Conservation (phyloP, 2,329 filamentous ascomycete genomes). For the Lasiodiplodia gonubiensis region DNA sequence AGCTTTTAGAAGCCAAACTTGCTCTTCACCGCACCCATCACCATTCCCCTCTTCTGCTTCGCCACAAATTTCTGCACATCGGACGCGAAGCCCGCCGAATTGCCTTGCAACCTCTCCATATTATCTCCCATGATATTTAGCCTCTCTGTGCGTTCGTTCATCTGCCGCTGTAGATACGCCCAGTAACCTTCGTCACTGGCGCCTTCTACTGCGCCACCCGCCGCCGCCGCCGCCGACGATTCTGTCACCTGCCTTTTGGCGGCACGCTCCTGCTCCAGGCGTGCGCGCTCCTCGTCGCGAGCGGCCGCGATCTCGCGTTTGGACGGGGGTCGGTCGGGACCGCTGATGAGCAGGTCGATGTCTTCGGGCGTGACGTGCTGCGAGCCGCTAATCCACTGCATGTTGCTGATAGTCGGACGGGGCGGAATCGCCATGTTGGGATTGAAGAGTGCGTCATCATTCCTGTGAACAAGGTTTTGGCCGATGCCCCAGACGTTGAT, state of each 20-base stretch:
- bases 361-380: conserved; percentile 87
- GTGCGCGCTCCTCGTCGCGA: conserved; percentile 72
- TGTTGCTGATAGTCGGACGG: conserved; percentile 89
- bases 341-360: conserved; percentile 88
- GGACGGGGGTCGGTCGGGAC: conserved; percentile 83
- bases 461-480: conserved; percentile 31
- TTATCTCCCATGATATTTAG: conserved; percentile 81
- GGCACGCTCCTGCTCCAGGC: conserved; percentile 44
- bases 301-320: conserved; percentile 86
- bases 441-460: conserved; percentile 78
- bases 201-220: conserved; percentile 34
- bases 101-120: conserved; percentile 81
- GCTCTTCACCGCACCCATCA: conserved; percentile 63
- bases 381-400: conserved; percentile 96
- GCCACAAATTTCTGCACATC: conserved; percentile 87
- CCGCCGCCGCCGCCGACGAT: conserved; percentile 26
- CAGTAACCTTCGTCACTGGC: conserved; percentile 64
- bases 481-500: conserved; percentile 86
- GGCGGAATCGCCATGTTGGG: conserved; percentile 74
- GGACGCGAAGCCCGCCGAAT: conserved; percentile 81
- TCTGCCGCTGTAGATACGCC: conserved; percentile 82
- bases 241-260: conserved; percentile 43
- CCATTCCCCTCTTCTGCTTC: conserved; percentile 84
- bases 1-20: conserved; percentile 22
- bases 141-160: conserved; percentile 90